phyloP scores from a whole-genome alignment of 352 stramenopile genomes.

The Phytophthora europaea region DNA sequence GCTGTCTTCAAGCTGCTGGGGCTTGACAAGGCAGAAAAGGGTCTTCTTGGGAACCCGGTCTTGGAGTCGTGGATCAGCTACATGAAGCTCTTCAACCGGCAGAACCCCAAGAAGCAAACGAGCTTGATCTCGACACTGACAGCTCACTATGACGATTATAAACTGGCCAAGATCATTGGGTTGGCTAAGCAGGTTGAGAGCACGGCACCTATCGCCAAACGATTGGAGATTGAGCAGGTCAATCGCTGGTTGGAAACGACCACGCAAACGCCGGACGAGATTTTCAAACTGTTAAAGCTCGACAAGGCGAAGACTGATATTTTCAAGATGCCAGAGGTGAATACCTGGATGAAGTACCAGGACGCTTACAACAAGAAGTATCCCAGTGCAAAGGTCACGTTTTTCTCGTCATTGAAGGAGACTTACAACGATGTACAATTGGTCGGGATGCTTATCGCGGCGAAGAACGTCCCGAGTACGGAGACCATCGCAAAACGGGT shows the following conservation, averaged over 20 bases:
- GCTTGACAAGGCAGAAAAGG: neutral
- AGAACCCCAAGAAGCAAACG: conserved; percentile 10
- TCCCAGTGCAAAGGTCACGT: neutral
- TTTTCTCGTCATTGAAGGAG: neutral
- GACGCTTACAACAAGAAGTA: conserved; percentile 1
- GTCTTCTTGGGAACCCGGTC: neutral
- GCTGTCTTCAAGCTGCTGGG: conserved; percentile 1
- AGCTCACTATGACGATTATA: neutral
- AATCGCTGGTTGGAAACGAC: neutral
- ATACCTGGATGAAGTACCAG: neutral
- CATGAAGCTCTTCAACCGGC: conserved; percentile 15
- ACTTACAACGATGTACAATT: neutral
- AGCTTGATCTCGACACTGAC: conserved; percentile 6
- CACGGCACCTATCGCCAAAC: neutral
- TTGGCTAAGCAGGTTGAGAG: neutral
- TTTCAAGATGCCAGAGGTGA: neutral
- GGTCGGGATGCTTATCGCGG: neutral
- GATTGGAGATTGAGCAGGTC: neutral
- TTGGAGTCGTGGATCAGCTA: neutral
- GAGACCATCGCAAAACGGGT: neutral
- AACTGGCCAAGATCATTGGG: neutral
- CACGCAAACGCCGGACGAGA: neutral
- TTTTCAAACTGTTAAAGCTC: neutral
- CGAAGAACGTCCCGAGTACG: neutral
- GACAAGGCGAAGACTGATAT: neutral